Evolutionary conservation across 1,139 yeast genomes (phyloP), one percentile per base, ranked within the genome.

Genomic region (Kodamaea fungicola): DNA sequence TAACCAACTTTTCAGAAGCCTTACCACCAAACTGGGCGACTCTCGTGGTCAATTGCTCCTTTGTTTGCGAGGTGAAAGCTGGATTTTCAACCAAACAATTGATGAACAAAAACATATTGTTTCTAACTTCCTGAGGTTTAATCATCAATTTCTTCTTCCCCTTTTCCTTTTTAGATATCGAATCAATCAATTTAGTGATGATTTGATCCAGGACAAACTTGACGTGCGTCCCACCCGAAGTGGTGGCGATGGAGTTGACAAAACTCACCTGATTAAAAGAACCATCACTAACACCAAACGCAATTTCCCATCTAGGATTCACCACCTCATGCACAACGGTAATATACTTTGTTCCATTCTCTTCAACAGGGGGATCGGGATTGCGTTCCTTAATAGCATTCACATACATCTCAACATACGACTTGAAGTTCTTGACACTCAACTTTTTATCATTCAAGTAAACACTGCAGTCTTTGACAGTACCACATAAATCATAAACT

Each of bases 201-300:
- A 94, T 76, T 62, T 90, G 89, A 59, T 92, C 97, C 4, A 94
- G 72, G 31, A 90, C 76, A 56, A 83, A 81, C 50, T 83, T 88
- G 29, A 90, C 95, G 59, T 94, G 99, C 0, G 98, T 86, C 49
- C 99, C 99, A 43, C 98, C 99, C 1, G 90, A 70, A 0, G 98
- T 92, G 0, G 99, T 94, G 0, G 98, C 98, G 55, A 94, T 94
- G 3, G 97, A 89, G 57, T 94, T 94, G 19, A 92, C 98, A 65
- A 94, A 94, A 34, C 97, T 89, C 30, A 94, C 95, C 59, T 94
- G 98, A 49, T 88, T 87, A 62, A 94, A 94, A 3, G 75, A 67
- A 4, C 94, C 94, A 53, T 90, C 96, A 35, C 97, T 86, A 2
- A 89, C 86, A 1, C 96, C 92, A 67, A 94, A 90, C 0, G 96